A percentile compares a stretch with the other conserved stretches of the same genome.
Conservation (phyloP, 257 asterid genomes). For the Forsythia suspensa region DNA sequence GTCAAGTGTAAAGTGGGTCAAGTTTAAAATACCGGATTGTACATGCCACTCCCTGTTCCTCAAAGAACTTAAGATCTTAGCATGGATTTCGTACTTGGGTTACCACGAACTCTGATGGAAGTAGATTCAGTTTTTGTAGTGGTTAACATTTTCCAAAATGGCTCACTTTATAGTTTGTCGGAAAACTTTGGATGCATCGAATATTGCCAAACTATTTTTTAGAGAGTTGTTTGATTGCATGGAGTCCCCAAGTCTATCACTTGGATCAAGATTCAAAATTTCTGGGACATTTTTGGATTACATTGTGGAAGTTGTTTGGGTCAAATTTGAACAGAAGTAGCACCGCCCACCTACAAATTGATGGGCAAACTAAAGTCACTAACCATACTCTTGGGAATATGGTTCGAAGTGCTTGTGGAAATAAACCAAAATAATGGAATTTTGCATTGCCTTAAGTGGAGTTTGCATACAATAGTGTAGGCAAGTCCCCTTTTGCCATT, state of each 20-base stretch:
- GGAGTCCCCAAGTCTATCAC: background rate
- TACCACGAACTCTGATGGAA: background rate
- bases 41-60: background rate
- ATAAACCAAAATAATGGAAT: too few species aligned
- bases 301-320: background rate
- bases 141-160: conserved; percentile 12
- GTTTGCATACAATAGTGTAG: background rate
- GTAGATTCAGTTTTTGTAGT: background rate
- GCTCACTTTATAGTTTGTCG: background rate
- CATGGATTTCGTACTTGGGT: background rate
- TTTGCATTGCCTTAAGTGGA: background rate
- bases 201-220: conserved; percentile 4
- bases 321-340: background rate
- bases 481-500: background rate
- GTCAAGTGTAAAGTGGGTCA: background rate
- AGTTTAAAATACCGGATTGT: background rate
- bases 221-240: background rate
- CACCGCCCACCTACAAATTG: background rate
- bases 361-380: background rate
- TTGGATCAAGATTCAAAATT: background rate
- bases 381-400: background rate
- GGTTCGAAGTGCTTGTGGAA: background rate
- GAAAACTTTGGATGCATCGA: background rate
- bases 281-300: background rate
- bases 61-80: background rate